Conservation (phyloP, 1,284 basidiomycete species). For the Ganoderma boninense region DNA sequence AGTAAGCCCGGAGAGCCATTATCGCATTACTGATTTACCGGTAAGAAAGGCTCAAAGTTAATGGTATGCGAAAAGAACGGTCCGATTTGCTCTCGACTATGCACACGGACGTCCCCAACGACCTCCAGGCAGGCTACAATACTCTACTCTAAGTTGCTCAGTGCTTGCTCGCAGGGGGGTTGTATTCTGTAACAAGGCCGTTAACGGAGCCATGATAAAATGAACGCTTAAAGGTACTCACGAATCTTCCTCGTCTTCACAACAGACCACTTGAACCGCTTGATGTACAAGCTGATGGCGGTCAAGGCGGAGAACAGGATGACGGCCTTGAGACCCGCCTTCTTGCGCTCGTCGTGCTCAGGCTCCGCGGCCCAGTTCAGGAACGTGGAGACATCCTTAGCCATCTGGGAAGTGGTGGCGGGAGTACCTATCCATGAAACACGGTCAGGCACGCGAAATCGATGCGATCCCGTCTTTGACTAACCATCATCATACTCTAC, state of each 20-base stretch:
- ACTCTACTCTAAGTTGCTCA: constrained; percentile 31
- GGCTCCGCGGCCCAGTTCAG: constrained; percentile 96
- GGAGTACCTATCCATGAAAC: constrained; percentile 77
- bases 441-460: constrained; percentile 2
- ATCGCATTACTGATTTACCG: constrained; percentile 25
- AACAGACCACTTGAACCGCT: constrained; percentile 93
- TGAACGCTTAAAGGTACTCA: constrained; percentile 52
- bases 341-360: constrained; percentile 98
- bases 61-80: constrained; percentile 24
- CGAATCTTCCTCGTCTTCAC: constrained; percentile 94
- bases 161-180: constrained; percentile 56
- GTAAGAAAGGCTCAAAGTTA: constrained; percentile 3
- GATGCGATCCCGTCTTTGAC: constrained; percentile 28
- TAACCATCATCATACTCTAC: constrained; percentile 94
- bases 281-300: constrained; percentile 87
- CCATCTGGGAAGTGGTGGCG: constrained; percentile 98
- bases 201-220: constrained; percentile 10
- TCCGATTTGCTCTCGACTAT: constrained; percentile 30
- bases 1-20: constrained; percentile 15
- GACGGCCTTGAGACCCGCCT: constrained; percentile 92
- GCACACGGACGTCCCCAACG: constrained; percentile 27
- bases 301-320: constrained; percentile 89
- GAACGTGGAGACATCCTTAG: constrained; percentile 98
- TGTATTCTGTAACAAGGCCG: constrained; percentile 54
- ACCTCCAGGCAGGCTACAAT: constrained; percentile 23